Conservation (phyloP, 306 rosid genomes). For the Hippophae gyantsensis region DNA sequence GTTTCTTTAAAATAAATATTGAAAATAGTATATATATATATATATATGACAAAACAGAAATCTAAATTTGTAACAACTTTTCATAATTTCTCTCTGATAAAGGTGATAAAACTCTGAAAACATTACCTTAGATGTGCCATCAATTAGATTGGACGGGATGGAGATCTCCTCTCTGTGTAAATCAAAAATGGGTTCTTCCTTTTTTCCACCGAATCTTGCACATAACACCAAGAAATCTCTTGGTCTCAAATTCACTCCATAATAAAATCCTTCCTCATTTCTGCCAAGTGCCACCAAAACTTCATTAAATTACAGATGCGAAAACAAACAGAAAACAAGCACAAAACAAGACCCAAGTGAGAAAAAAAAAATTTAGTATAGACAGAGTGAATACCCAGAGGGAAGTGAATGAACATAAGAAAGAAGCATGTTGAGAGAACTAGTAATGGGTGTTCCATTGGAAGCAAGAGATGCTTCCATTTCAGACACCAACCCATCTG, state of each 20-base stretch:
- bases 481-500: slow-evolving; percentile 39
- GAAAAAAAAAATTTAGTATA: neutral
- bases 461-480: slow-evolving; percentile 43
- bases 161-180: slow-evolving; percentile 40
- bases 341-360: neutral
- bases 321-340: neutral
- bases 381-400: slow-evolving; percentile 28
- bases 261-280: slow-evolving; percentile 52
- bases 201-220: slow-evolving; percentile 54
- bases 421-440: slow-evolving; percentile 42
- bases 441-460: slow-evolving; percentile 6
- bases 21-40: no score
- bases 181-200: slow-evolving; percentile 28
- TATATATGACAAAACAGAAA: no score
- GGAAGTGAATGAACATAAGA: slow-evolving; percentile 48
- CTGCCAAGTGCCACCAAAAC: slow-evolving; percentile 21
- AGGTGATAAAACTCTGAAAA: no score
- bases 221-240: slow-evolving; percentile 43
- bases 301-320: neutral
- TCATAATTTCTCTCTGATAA: no score
- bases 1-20: no score
- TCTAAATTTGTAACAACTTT: no score
- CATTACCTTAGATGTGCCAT: slow-evolving; percentile 29
- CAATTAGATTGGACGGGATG: slow-evolving; percentile 35
- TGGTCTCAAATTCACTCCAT: slow-evolving; percentile 52